phyloP scores from a whole-genome alignment of 2,329 filamentous ascomycete species.

The Diaporthe sp. region DNA sequence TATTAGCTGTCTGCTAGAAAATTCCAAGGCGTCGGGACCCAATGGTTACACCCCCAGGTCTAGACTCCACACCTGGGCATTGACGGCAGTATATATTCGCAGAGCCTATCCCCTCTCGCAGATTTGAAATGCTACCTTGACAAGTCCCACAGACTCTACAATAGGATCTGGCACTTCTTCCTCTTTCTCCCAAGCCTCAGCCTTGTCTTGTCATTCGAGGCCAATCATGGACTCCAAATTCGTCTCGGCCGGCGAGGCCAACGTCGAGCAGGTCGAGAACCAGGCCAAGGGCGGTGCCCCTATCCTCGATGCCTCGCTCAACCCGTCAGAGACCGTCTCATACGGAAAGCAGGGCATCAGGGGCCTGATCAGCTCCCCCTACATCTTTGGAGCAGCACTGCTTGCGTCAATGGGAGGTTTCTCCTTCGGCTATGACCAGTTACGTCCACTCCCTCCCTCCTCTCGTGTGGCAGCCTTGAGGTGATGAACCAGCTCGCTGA shows the following conservation, averaged over 20 bases:
- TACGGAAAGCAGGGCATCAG: constrained; percentile 50
- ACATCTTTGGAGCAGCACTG: constrained; percentile 58
- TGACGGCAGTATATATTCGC: constrained; percentile 27
- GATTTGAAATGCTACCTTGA: constrained; percentile 8
- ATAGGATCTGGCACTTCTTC: background rate
- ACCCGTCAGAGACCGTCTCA: constrained; percentile 28
- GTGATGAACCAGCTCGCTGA: constrained; percentile 4
- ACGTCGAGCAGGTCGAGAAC: constrained; percentile 21
- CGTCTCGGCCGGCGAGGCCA: constrained; percentile 18
- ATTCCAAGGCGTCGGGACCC: constrained; percentile 11
- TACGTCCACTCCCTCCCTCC: constrained; percentile 3
- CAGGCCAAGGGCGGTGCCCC: background rate
- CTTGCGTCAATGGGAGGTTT: constrained; percentile 53
- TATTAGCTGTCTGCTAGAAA: background rate
- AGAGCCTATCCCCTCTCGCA: constrained; percentile 18
- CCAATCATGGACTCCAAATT: constrained; percentile 16
- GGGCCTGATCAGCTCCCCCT: constrained; percentile 53
- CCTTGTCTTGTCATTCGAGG: constrained; percentile 1
- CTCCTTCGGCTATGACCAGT: constrained; percentile 51
- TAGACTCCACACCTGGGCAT: constrained; percentile 24
- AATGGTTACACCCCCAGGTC: background rate
- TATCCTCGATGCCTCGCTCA: constrained; percentile 15
- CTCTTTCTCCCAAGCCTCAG: background rate
- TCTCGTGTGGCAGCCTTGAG: no score
- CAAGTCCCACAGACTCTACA: constrained; percentile 7